Base-by-base conservation (phyloP, 495 filamentous ascomycete species). In the Mycothermus thermophilus region DNA sequence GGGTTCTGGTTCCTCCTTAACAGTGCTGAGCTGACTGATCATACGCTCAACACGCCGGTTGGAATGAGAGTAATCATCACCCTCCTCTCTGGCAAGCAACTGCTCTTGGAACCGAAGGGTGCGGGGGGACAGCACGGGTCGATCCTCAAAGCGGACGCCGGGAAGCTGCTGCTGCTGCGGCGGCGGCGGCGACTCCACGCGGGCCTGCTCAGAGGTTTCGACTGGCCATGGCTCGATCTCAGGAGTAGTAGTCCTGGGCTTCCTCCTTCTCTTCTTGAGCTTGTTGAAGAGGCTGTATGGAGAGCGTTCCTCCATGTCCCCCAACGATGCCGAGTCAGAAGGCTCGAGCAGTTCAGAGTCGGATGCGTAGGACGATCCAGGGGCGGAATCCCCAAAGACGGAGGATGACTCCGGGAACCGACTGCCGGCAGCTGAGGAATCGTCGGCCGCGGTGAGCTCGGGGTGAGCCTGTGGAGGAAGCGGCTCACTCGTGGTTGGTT, bases 1-100 rank as follows among this genome's bases (percentile, higher is more conserved):
- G 18, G 43, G 38, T 29, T 46, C 44, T n/a, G 42, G 37, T 27
- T 44, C 50, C 37, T 55, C 51, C 11, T 44, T 43, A 7, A 51
- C 51, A 3, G 51, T 51, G 41, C 48, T 49, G 34, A 51, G 48
- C 37, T 49, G 48, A 4, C 12, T 40, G 30, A 51, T 40, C 21
- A 34, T 32, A 10, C 40, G 44, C 35, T 45, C 39, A 19, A 46
- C 34, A 25, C 40, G 39, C 21, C 30, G 42, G 30, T 18, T 36
- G 32, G 41, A 40, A 16, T 40, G 45, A 27, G 41, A 39, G 13
- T 36, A 30, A 6, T 36, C 36, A 6, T 39, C 27, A 20, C 38
- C 34, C 22, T 40, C 20, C 12, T 27, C 17, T 2, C 29, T 30
- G 15, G 17, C 9, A 8, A 38, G n/a, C n/a, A n/a, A n/a, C n/a